Base-by-base conservation (phyloP, 305 asterid genomes). In the Fraxinus greggii region DNA sequence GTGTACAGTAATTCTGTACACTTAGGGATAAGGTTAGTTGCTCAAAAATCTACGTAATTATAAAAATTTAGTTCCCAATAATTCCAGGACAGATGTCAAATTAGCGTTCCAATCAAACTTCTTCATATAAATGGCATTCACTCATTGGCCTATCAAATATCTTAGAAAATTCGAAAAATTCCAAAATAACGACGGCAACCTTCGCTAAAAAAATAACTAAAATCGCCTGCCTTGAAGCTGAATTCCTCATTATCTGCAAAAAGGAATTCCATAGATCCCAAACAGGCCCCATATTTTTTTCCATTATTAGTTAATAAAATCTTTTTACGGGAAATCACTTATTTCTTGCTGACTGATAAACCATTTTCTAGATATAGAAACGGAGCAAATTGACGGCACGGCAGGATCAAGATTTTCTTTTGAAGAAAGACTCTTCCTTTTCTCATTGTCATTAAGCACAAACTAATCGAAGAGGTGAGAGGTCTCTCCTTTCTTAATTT, bases 391-490 rank as follows among this genome's bases (percentile, higher is more conserved):
- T 32, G 9, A 21, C 35, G 54, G 2, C 3, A 29, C 42, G 51
- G 77, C 67, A 15, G 59, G 59, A 48, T 54, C 63, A 54, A 54
- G 35, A 76, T 72, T 32, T 29, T 31, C 31, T 5, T 72, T 72
- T 72, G 69, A 19, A 59, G 63, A 51, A 51, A 59, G 69, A 21
- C 26, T 74, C 56, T 59, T 81, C 29, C 69, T 85, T 84, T 65
- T 80, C 82, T 82, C 73, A 85, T 54, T 54, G 23, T n/a, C 63
- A 17, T 67, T 86, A 73, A 84, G 79, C 85, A 77, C 84, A 85
- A 82, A 78, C 59, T 87, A 83, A 87, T 85, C 89, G 84, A 83
- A 73, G 31, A 21, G 65, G 36, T 77, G 54, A 80, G 80, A 69
- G 77, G 86, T 83, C 72, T 28, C 72, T 81, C 76, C 10, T 70